Evolutionary conservation across 164 flowering plant species (phyloP), one percentile per base, ranked within the genome.

Genomic region (Piper longum): DNA sequence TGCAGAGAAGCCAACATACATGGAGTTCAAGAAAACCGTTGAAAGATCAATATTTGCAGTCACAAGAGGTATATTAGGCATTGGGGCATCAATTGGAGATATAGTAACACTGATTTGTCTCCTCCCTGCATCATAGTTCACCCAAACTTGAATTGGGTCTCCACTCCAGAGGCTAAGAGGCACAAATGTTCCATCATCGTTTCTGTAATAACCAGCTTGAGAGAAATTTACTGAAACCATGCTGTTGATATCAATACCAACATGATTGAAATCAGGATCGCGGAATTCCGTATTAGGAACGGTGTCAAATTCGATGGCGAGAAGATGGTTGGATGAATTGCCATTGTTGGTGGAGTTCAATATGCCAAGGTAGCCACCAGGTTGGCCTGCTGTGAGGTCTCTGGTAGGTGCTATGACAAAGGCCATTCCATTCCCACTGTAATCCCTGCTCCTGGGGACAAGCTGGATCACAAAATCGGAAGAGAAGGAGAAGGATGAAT

Each of bases 1-100:
- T 11, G 90, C 68, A 16, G 97, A 84, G 75, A 87, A 90, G 5
- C 97, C 97, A 2, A 83, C 85, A 56, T 76, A 90, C 95, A 88
- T 85, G 48, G 41, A 55, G 1, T 80, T 77, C n/a, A 59, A 4
- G 26, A 83, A 42, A 66, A 79, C 26, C 5, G 76, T 68, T 0
- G 92, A 82, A 3, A 90, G 79, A 73, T 89, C 83, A 5, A 79
- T 71, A 0, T 61, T 52, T 8, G 65, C 73, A 3, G 90, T 72
- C 59, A 84, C 54, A 5, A 81, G 59, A 3, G 59, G 67, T 0
- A 1, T 9, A 4, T 3, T 60, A n/a, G 95, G 91, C 62, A 77
- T 86, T 0, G 16, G 9, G 0, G 77, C 69, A 7, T 55, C 56
- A 5, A 74, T 73, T 0, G 88, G 77, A 57, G 52, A 12, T 5